Percentiles rank a stretch among this genome's conserved stretches.
Evolutionary conservation across 305 asterid genomes (phyloP).

Genomic region (Solanum hybrid): DNA sequence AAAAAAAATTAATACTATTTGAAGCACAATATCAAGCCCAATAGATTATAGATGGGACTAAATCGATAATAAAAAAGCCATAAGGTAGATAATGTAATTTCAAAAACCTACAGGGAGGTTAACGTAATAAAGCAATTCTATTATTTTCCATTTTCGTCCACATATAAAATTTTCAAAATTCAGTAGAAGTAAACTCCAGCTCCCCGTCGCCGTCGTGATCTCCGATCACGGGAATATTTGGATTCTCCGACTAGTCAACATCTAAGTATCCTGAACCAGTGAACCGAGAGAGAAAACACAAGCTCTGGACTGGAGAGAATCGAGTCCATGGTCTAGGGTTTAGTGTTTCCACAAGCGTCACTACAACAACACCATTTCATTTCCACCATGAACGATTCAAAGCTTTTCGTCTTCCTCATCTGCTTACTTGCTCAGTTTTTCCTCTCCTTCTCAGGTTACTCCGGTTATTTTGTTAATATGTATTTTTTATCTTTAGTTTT

Average conservation of each 20-base stretch:
- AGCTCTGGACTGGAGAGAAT: background rate
- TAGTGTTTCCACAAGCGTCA: background rate
- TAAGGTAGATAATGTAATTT: background rate
- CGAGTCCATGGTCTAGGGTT: slow-evolving; percentile 41
- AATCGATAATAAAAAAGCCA: background rate
- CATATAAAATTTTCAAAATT: background rate
- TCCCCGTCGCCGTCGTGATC: background rate
- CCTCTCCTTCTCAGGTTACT: slow-evolving; percentile 46
- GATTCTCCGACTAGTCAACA: background rate
- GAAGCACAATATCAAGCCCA: background rate
- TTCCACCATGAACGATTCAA: background rate
- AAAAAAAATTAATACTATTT: background rate
- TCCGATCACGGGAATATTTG: background rate
- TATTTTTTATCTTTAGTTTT: background rate
- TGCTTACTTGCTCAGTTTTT: slow-evolving; percentile 28
- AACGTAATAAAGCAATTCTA: too few relatives aligned
- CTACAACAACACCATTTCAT: background rate
- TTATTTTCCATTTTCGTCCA: background rate
- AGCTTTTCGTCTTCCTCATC: slow-evolving; percentile 10
- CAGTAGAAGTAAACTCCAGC: background rate
- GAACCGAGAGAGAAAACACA: background rate
- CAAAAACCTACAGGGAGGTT: background rate
- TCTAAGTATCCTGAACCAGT: background rate
- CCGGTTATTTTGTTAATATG: background rate
- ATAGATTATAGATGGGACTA: background rate